A percentile compares a stretch with the other conserved stretches of the same genome.
These are phyloP conservation scores for Zygotorulaspora mrakii DNA, from an alignment of 1,139 yeast genomes.

Conservation along the genomic window DNA sequence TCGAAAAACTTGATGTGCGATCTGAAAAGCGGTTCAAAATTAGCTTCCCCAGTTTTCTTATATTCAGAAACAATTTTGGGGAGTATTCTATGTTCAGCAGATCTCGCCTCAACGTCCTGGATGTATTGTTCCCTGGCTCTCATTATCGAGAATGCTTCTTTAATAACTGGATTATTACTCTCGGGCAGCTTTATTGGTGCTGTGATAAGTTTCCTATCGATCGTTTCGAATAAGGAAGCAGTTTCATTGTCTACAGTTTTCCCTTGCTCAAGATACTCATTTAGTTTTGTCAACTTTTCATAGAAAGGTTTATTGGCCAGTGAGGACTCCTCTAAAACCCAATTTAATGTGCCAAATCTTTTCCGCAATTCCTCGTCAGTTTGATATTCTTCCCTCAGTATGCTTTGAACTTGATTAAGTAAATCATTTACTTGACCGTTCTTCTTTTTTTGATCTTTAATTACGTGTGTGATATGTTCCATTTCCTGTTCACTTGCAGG, in stretches of 20 bases:
- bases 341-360: conserved; percentile 47
- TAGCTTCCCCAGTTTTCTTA: conserved; percentile 33
- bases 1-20: conserved; percentile 43
- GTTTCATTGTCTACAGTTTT: conserved; percentile 52
- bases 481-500: conserved; percentile 19
- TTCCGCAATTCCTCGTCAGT: conserved; percentile 54
- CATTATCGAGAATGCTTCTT: conserved; percentile 27
- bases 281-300: conserved; percentile 44
- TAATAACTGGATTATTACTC: conserved; percentile 25
- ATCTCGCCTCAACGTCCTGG: conserved; percentile 44
- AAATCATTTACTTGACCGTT: conserved; percentile 13
- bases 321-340: conserved; percentile 47
- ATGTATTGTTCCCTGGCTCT: conserved; percentile 39
- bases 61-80: conserved; percentile 50
- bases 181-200: conserved; percentile 27
- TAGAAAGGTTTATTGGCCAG: conserved; percentile 41
- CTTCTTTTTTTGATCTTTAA: conserved; percentile 19
- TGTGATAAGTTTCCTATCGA: conserved; percentile 34
- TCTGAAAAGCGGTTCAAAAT: conserved; percentile 40
- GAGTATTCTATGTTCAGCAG: conserved; percentile 47
- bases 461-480: conserved; percentile 13
- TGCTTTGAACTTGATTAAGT: conserved; percentile 45
- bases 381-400: conserved; percentile 49
- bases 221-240: conserved; percentile 27
- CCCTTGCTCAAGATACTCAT: conserved; percentile 55